Evolutionary conservation across 495 filamentous ascomycete genomes (phyloP), one percentile per base, ranked within the genome.

Genomic region (Xylaria longipes): DNA sequence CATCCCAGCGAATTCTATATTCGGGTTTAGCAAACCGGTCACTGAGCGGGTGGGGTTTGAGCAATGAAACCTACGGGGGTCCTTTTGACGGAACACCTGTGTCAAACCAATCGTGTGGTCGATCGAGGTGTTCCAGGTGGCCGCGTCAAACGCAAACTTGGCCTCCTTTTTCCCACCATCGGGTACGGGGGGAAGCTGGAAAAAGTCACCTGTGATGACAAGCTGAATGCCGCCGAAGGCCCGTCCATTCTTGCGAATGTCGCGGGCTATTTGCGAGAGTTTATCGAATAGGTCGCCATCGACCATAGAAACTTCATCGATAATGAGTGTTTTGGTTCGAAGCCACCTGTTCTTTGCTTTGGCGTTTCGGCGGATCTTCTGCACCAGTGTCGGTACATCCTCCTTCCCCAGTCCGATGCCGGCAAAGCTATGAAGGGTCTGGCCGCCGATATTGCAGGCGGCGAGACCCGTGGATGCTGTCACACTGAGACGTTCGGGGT

Each of bases 301-400:
- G 12, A 99, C 94, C 96, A 99, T 99, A 14, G 96, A 98, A 39
- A 99, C 91, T 81, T 99, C 96, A 80, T 99, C 96, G 74, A 99
- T 87, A 64, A 99, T 85, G 39, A 99, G 87, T 22, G 93, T 88
- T 73, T 92, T 95, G 0, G 94, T 97, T 29, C 89, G 89, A 72
- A 97, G 81, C 96, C 97, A 98, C 50, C 97, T 90, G 52, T 87
- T 90, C 78, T 91, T 93, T 17, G 94, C 94, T 78, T 98, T 99
- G 54, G 86, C 84, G 73, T 98, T 98, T 50, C 88, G 90, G 77
- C 91, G 93, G 76, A 99, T 92, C 87, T 97, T 98, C 80, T 93
- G 95, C 33, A 98, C 90, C 22, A 98, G 87, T 64, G 93, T 90
- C 31, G 90, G 87, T 2, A 89, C 92, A 64, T 91, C 83, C 78